Evolutionary conservation across 208 protist genomes (phyloP), one percentile per base, ranked within the genome.

Genomic region (Leishmania mexicana): DNA sequence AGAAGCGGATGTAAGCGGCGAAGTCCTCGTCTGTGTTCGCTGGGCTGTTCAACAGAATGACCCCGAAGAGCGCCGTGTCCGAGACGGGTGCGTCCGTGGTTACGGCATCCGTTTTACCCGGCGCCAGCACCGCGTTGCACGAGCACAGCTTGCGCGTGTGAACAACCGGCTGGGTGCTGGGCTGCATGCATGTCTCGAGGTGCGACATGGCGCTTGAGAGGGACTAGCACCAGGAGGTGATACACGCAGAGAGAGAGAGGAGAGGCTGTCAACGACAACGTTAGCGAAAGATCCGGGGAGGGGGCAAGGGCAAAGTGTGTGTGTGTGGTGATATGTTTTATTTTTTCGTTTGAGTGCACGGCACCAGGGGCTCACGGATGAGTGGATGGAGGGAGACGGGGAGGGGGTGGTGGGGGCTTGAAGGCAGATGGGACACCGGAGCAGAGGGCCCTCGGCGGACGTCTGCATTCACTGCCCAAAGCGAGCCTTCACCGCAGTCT

Each of bases 1-100:
- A 89, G 28, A 93, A 83, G 13, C 84, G 84, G 4, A 94, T 54
- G 81, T 94, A 96, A 65, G 91, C 83, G 13, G 88, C 88, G 49
- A 88, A 94, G 38, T 93, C 88, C 65, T 80, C 86, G 1, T 68
- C 74, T 24, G 79, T 85, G 77, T 86, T 93, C 67, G 83, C 78
- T 3, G 91, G 93, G 76, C 88, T 94, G 83, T 96, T 96, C 40
- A 96, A 76, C 45, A 96, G 78, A 49, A 96, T 65, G 31, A 94
- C 93, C 1, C 81, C 89, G 51, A 84, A 85, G 62, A 95, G 86
- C 1, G 80, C 78, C 24, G 81, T 80, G 73, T 83, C 83, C 17
- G 80, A 65, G 5, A 75, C 83, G 13, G 84, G 3, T 31, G 58
- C 76, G 35, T 67, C 84, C 13, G 45, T 28, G 10, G 45, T 10